Evolutionary conservation across 345 rosid species (phyloP).

Genomic region (Populus simonii): DNA sequence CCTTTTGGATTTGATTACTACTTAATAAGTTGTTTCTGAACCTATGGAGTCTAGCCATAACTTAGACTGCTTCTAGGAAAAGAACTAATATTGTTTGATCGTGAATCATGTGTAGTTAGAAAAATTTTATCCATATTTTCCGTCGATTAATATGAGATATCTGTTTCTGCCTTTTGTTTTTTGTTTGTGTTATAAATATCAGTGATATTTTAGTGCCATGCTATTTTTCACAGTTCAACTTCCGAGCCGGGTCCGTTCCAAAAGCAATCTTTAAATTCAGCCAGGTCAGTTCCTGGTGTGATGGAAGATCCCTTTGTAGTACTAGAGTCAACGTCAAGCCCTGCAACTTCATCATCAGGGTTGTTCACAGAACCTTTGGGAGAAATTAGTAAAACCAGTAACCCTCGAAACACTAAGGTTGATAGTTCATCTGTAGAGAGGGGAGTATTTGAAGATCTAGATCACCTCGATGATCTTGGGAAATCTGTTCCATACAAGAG

Average conservation of each 20-base stretch:
- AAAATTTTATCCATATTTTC: background rate
- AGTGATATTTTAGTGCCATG: background rate
- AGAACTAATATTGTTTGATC: background rate
- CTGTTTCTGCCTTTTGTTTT: background rate
- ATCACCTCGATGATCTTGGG: constrained; percentile 60
- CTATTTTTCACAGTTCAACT: constrained; percentile 44
- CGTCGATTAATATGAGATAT: background rate
- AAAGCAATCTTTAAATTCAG: constrained; percentile 37
- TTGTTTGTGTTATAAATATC: background rate
- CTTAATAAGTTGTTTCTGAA: background rate
- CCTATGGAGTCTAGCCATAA: background rate
- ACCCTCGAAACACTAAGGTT: constrained; percentile 38
- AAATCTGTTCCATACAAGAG: constrained; percentile 48
- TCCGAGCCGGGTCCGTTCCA: constrained; percentile 41
- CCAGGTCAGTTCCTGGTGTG: constrained; percentile 37
- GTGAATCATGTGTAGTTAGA: background rate
- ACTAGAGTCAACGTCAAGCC: constrained; percentile 45
- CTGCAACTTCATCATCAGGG: constrained; percentile 35
- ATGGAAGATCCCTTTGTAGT: constrained; percentile 63
- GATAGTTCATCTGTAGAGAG: constrained; percentile 37
- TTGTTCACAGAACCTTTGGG: constrained; percentile 45
- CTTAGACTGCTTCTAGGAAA: background rate
- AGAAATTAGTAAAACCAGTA: constrained; percentile 42
- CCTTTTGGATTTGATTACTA: background rate
- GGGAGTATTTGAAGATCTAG: constrained; percentile 60